Evolutionary conservation across 2,329 filamentous ascomycete genomes (phyloP).

Genomic region (Phoma herbarum): DNA sequence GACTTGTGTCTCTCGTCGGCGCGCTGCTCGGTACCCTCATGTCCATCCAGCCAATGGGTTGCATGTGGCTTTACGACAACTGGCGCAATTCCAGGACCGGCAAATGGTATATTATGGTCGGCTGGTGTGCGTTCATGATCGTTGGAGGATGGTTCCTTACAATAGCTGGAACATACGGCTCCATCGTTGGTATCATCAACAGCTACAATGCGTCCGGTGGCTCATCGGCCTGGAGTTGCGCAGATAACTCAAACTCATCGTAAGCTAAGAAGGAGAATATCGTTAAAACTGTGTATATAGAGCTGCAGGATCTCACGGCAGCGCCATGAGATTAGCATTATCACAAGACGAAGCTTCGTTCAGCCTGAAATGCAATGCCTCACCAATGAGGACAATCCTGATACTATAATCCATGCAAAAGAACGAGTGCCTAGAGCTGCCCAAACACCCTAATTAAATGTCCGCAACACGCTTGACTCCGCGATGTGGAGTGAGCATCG

Average conservation of each 20-base stretch:
- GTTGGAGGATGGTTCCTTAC: conserved; percentile 34
- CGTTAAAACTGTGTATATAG: not conserved
- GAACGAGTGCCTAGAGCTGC: too few species aligned
- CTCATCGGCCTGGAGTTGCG: conserved; percentile 36
- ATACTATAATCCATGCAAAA: not conserved
- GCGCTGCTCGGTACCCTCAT: conserved; percentile 40
- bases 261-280: not conserved
- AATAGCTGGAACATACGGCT: conserved; percentile 39
- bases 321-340: not conserved
- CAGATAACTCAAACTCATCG: conserved; percentile 32
- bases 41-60: conserved; percentile 40
- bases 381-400: not conserved
- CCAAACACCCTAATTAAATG: too few species aligned
- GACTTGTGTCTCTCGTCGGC: conserved; percentile 38
- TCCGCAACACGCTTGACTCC: not conserved
- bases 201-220: conserved; percentile 37
- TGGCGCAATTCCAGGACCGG: conserved; percentile 26
- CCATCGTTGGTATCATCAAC: conserved; percentile 39
- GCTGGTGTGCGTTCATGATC: conserved; percentile 38
- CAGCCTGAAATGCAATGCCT: not conserved
- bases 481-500: not conserved
- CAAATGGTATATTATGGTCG: conserved; percentile 35
- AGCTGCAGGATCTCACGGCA: not conserved
- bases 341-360: not conserved
- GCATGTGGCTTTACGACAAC: conserved; percentile 43